Percentiles rank a stretch among this genome's conserved stretches.
These are phyloP conservation scores for Mucor velutinosus DNA, from an alignment of 371 early-diverging fungal species.

Conservation along the genomic window DNA sequence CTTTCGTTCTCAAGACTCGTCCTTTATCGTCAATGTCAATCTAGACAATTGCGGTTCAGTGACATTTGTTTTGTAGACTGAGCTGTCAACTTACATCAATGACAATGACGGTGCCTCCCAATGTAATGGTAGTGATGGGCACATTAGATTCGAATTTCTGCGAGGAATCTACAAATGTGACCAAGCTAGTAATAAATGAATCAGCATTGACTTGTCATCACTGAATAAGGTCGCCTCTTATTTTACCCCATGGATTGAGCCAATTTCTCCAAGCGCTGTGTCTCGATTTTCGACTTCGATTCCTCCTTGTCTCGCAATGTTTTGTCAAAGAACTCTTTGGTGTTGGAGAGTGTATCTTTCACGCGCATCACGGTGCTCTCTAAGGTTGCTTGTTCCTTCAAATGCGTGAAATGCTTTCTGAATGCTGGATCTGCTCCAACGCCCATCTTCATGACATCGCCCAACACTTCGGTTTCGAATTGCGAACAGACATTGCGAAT, in stretches of 20 bases:
- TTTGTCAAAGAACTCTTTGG: conserved; percentile 45
- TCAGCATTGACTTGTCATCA: neutral
- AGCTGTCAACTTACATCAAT: conserved; percentile 49
- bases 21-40: conserved; percentile 62
- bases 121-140: conserved; percentile 55
- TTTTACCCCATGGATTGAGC: conserved; percentile 49
- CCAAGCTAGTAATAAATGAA: conserved; percentile 33
- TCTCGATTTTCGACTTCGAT: conserved; percentile 43
- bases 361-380: conserved; percentile 56
- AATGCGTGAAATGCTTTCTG: conserved; percentile 57
- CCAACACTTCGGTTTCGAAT: conserved; percentile 60
- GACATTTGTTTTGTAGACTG: neutral
- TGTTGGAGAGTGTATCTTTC: conserved; percentile 47
- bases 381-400: conserved; percentile 59
- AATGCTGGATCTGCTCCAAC: conserved; percentile 57
- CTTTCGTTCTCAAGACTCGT: conserved; percentile 46
- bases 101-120: conserved; percentile 63
- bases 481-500: conserved; percentile 61
- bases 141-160: conserved; percentile 40
- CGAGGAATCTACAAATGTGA: conserved; percentile 55
- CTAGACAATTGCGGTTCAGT: conserved; percentile 25
- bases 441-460: conserved; percentile 62
- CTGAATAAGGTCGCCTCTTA: neutral
- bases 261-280: conserved; percentile 36
- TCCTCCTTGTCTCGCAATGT: conserved; percentile 48